These are phyloP conservation scores for Diversispora epigaea DNA, from an alignment of 192 early-diverging fungal species.

Conservation along the genomic window DNA sequence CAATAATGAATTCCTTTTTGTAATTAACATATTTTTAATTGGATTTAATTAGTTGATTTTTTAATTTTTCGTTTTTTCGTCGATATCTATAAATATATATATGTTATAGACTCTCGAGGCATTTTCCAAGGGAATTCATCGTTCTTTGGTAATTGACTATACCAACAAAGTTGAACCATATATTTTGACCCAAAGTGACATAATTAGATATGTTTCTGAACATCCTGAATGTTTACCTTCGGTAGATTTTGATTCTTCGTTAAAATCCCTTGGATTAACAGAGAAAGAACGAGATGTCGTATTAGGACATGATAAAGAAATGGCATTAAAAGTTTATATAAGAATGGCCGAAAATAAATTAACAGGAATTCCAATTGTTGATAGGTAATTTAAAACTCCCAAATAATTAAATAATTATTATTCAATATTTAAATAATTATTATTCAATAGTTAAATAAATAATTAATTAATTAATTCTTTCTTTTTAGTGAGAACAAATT, in stretches of 20 bases:
- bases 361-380: slow-evolving; percentile 59
- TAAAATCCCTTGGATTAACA: slow-evolving; percentile 38
- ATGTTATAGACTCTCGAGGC: slow-evolving; percentile 40
- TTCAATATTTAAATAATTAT: slow-evolving; percentile 9
- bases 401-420: not conserved
- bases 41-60: not conserved
- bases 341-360: slow-evolving; percentile 53
- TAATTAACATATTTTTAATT: not conserved
- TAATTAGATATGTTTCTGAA: slow-evolving; percentile 49
- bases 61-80: not conserved
- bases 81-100: not conserved
- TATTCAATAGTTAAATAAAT: no score
- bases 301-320: slow-evolving; percentile 41
- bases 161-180: slow-evolving; percentile 38
- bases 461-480: not conserved
- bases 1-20: not conserved
- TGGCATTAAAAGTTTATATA: slow-evolving; percentile 53
- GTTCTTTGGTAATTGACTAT: slow-evolving; percentile 57
- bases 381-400: slow-evolving; percentile 34
- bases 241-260: slow-evolving; percentile 40
- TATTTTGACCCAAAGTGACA: slow-evolving; percentile 63
- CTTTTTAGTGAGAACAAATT: slow-evolving; percentile 30
- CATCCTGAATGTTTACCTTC: slow-evolving; percentile 44
- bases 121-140: slow-evolving; percentile 59
- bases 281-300: slow-evolving; percentile 31